A percentile compares a stretch with the other conserved stretches of the same genome.
These are phyloP conservation scores for Kitagawia praeruptora DNA, from an alignment of 129 eudicot genomes.

Conservation along the genomic window DNA sequence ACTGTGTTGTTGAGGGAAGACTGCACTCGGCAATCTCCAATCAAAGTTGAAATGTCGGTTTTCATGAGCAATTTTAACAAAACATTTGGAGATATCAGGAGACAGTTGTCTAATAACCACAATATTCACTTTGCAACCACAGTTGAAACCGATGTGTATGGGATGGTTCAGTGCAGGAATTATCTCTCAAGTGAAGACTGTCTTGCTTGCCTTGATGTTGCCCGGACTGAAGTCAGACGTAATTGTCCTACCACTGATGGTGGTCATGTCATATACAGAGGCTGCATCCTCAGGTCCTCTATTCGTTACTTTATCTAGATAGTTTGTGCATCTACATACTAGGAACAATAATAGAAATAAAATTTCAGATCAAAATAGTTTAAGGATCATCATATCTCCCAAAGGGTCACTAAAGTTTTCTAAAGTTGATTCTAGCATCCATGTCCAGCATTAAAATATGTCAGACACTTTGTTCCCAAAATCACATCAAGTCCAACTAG, in stretches of 20 bases:
- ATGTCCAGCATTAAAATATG: neutral
- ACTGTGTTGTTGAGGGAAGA: neutral
- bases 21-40: neutral
- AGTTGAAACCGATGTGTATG: conserved; percentile 43
- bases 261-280: conserved; percentile 59
- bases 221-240: conserved; percentile 28
- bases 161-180: conserved; percentile 60
- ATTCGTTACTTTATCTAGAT: neutral
- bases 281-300: conserved; percentile 61
- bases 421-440: neutral
- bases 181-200: conserved; percentile 49
- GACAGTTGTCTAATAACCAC: conserved; percentile 24
- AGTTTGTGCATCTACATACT: neutral
- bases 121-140: conserved; percentile 45
- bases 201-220: conserved; percentile 47
- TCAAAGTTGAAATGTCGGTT: neutral
- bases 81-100: conserved; percentile 39
- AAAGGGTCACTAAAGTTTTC: no score
- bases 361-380: neutral
- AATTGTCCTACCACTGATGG: conserved; percentile 50
- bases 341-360: neutral
- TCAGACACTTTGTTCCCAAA: no score
- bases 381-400: neutral
- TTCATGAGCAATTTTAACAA: conserved; percentile 28
- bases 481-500: no score